Evolutionary conservation across 2,329 filamentous ascomycete species (phyloP), one percentile per base, ranked within the genome.

Genomic region (Colletotrichum trifolii): DNA sequence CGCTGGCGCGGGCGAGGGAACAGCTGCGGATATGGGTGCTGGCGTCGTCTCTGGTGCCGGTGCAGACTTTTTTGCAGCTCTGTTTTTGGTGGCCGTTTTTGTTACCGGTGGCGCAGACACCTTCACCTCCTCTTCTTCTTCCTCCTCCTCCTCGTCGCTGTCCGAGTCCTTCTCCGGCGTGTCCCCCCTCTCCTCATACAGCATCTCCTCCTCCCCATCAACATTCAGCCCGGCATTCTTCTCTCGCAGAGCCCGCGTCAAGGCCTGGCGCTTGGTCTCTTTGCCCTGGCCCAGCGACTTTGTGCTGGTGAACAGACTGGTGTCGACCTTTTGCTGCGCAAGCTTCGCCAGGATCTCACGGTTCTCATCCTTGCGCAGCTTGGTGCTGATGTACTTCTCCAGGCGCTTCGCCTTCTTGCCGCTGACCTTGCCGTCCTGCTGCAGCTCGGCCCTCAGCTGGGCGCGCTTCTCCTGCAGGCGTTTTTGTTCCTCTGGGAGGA

Each of bases 281-380:
- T 83, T 89, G 57, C 83, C 87, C 69, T 90, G 88, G 1, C 94
- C 94, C 8, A 98, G 79, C 62, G 88, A 88, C 69, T 88, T 92
- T 56, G 91, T 92, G 75, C 93, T 97, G 63, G 89, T 85, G 67
- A 97, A 90, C 17, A 93, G 81, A 67, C 87, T 92, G 1, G 93
- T 97, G 74, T 98, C 94, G 69, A 96, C 87, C 73, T 91, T 94
- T 59, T 88, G 85, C 66, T 88, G 84, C 15, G 92, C 92, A 34
- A 99, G 84, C 75, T 96, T 94, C 74, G 92, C 91, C 71, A 98
- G 84, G 36, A 99, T 82, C 61, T 89, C 91, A 35, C 92, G 84
- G 72, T 93, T 97, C 77, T 98, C 95, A 74, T 99, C 96, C 77
- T 97, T 97, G 77, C 90, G 92, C 49, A 99, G 82, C 83, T 99